Evolutionary conservation across 345 rosid genomes (phyloP).

Genomic region (Brassica nigra): DNA sequence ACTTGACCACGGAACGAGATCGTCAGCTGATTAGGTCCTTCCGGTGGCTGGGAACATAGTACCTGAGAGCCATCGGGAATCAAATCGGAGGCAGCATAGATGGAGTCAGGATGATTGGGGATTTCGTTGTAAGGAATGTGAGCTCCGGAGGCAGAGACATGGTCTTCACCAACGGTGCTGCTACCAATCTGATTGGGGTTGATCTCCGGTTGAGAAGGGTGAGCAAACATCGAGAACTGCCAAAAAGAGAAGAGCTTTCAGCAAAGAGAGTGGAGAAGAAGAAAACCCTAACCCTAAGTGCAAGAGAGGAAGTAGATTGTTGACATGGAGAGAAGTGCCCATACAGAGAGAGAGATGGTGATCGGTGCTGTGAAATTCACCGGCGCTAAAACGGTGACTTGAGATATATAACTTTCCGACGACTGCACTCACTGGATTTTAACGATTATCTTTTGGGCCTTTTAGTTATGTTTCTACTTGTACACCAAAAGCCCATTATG

Average conservation of each 20-base stretch:
- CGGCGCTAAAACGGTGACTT: slow-evolving; percentile 19
- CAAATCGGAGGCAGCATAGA: slow-evolving; percentile 40
- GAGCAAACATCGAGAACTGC: slow-evolving; percentile 60
- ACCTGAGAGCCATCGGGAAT: slow-evolving; percentile 40
- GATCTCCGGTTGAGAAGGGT: slow-evolving; percentile 57
- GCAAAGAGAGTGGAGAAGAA: neutral
- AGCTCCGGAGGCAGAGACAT: slow-evolving; percentile 40
- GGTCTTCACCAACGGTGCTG: slow-evolving; percentile 46
- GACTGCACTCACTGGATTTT: too few relatives aligned
- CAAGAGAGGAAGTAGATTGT: neutral
- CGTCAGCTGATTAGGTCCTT: slow-evolving; percentile 55
- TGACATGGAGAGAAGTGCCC: slow-evolving; percentile 6
- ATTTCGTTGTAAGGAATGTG: slow-evolving; percentile 57
- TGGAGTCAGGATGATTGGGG: slow-evolving; percentile 52
- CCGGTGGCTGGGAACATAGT: slow-evolving; percentile 28
- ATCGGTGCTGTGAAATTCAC: slow-evolving; percentile 25
- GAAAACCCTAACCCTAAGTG: slow-evolving; percentile 26
- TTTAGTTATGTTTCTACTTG: too few relatives aligned
- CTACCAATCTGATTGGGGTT: slow-evolving; percentile 51
- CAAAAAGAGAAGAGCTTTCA: slow-evolving; percentile 20
- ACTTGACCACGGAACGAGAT: slow-evolving; percentile 90
- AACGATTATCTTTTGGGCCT: too few relatives aligned
- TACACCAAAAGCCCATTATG: too few relatives aligned
- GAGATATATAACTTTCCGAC: too few relatives aligned
- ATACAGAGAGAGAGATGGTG: slow-evolving; percentile 6